Evolutionary conservation across 2,329 filamentous ascomycete genomes (phyloP), one percentile per base, ranked within the genome.

Genomic region (Blastomyces emzantsi): DNA sequence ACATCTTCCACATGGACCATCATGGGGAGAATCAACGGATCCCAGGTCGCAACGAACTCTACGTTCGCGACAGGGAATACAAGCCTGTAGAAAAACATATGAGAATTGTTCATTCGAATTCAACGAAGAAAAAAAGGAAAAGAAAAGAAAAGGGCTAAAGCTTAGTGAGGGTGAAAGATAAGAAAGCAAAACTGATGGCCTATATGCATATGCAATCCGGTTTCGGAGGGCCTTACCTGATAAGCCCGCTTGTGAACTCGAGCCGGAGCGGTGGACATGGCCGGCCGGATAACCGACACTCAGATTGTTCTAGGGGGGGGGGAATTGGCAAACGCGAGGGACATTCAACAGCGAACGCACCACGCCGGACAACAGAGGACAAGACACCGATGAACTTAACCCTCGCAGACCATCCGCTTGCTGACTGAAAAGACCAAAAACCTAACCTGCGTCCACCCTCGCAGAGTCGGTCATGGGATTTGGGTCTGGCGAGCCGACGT

Each of bases 191-290:
- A 19, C 47, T 41, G 39, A 41, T 41, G 1, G 39, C 39, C n/a
- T n/a, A 41, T 41, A 28, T 36, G n/a, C 11, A 49, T 25, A 51
- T 60, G 47, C 45, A 33, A 49, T 8, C 54, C 19, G 36, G 41
- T 30, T 47, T 49, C 33, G 36, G 33, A 57, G 52, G 30, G 17
- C 33, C 64, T 39, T 67, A 68, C 67, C 67, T 68, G 67, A 62
- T 68, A 68, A 49, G 67, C 67, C 61, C 67, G 66, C 58, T 68
- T 68, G 58, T 68, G 67, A 33, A 67, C 63, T 47, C 66, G 67
- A 43, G 59, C 30, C 22, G 65, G 60, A 15, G 55, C 45, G 25
- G 65, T 39, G 54, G 66, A 67, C 66, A 67, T 67, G 56, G 45
- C 58, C 47, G 28, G 36, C 8, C 36, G 28, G 36, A 19, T 19